phyloP scores from a whole-genome alignment of 2,329 filamentous ascomycete genomes.

The Pseudocercospora eumusae region DNA sequence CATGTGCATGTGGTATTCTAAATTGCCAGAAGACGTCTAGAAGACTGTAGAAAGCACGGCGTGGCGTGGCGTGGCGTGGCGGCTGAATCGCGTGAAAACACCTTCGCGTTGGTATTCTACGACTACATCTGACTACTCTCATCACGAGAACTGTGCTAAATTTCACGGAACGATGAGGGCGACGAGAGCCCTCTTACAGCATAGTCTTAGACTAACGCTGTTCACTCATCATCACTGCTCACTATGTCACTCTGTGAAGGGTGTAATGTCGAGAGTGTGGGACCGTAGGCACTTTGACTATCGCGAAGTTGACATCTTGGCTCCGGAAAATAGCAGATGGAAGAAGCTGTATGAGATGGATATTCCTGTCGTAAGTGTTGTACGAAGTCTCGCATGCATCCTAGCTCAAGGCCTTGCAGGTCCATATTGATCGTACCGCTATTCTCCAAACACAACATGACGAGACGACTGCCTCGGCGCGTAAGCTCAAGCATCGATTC shows the following conservation, averaged over 20 bases:
- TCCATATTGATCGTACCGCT: constrained; percentile 62
- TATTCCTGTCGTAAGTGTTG: constrained; percentile 67
- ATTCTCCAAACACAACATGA: constrained; percentile 54
- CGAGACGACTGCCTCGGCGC: constrained; percentile 58
- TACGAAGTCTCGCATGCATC: background rate
- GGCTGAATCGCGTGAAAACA: no score
- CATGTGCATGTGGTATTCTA: no score
- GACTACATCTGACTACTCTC: background rate
- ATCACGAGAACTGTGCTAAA: background rate
- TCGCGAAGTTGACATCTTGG: constrained; percentile 69
- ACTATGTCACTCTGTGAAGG: constrained; percentile 68
- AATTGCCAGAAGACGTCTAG: background rate
- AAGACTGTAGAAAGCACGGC: constrained; percentile 6
- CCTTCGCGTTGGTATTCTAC: background rate
- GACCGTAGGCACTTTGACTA: constrained; percentile 67
- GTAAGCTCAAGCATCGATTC: constrained; percentile 79
- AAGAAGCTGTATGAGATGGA: constrained; percentile 77
- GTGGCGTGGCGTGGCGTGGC: no score
- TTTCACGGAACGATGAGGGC: constrained; percentile 14
- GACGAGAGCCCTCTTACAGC: constrained; percentile 23
- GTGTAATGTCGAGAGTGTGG: constrained; percentile 68
- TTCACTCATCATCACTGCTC: constrained; percentile 73
- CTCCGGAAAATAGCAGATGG: constrained; percentile 64
- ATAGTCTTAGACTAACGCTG: constrained; percentile 58
- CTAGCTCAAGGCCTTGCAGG: constrained; percentile 39